Base-by-base conservation (phyloP, 164 flowering plant species). In the Piper longum region DNA sequence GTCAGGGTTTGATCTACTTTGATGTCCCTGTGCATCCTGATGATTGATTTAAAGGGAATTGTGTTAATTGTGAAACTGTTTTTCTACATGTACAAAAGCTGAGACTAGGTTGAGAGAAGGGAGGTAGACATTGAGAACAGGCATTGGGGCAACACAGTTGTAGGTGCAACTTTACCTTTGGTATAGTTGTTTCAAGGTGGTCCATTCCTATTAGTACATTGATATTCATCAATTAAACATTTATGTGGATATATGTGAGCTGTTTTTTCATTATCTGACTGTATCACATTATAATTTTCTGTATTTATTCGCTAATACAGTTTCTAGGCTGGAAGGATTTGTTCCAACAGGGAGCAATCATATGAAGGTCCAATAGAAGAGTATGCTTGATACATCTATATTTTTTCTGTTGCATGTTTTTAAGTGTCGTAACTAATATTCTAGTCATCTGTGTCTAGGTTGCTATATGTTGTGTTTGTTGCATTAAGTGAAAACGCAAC, bases 341-440 rank as follows among this genome's bases (percentile, higher is more conserved):
- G 86, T 93, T 93, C 98, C 61, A 93, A 93, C 79, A 81, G 97
- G 71, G 98, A 93, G 77, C 98, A 93, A 81, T 85, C 91, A 17
- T 93, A 93, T 73, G 98, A 93, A 83, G 98, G 90, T 74, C 98
- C 98, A 42, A 93, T 87, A 69, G 98, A 93, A 76, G 98, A 93
- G 98, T 93, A 88, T 82, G 95, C 66, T 44, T 58, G 2, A n/a
- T 4, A 14, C 42, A 57, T 65, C 42, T 59, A 45, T 59, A 44
- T 16, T 4, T 43, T 61, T 43, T 19, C 41, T 39, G 41, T 19
- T 59, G 41, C 41, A 19, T 19, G 26, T 59, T 48, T 48, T 16
- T 36, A 54, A 1, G 12, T 3, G 52, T 14, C 7, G 52, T 45
- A 6, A 45, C 4, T 76, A 54, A 72, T 64, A n/a, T 56, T 13